Evolutionary conservation across 1,139 yeast genomes (phyloP).

Genomic region (Candida labiduridarum): DNA sequence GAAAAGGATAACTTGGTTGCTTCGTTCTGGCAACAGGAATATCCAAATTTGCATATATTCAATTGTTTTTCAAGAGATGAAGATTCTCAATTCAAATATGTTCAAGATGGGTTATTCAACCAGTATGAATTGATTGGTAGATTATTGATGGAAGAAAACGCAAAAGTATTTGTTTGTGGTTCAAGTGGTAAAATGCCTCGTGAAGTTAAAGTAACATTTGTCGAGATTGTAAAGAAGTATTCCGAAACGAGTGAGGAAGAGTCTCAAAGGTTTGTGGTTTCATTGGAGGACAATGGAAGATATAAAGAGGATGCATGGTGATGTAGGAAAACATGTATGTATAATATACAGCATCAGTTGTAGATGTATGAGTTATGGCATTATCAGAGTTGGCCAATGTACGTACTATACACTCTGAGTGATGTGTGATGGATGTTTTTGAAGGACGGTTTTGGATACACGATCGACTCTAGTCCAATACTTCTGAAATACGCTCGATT

Average conservation of each 20-base stretch:
- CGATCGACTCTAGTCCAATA: too few relatives aligned
- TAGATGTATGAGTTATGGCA: too few relatives aligned
- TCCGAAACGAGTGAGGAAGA: constrained; percentile 40
- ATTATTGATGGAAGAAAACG: constrained; percentile 54
- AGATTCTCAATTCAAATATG: constrained; percentile 52
- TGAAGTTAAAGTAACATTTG: constrained; percentile 77
- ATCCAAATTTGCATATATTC: constrained; percentile 41
- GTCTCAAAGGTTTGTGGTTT: constrained; percentile 53
- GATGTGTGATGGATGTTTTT: too few relatives aligned
- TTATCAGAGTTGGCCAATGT: too few relatives aligned
- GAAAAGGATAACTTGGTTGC: constrained; percentile 71
- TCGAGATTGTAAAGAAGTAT: constrained; percentile 54
- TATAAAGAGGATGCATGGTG: constrained; percentile 95
- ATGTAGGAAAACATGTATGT: constrained; percentile 1
- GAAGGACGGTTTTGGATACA: too few relatives aligned
- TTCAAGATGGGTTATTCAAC: constrained; percentile 68
- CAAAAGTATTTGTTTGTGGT: constrained; percentile 80
- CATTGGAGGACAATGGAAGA: constrained; percentile 66
- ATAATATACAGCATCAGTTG: too few relatives aligned
- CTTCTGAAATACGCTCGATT: neutral
- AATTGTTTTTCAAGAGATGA: constrained; percentile 68
- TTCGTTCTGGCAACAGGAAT: constrained; percentile 47
- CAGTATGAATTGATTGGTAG: constrained; percentile 51
- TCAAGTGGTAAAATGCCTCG: constrained; percentile 95
- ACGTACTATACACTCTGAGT: too few relatives aligned